A percentile compares a stretch with the other conserved stretches of the same genome.
Evolutionary conservation across 164 flowering plant genomes (phyloP).

Genomic region (Liquidambar formosana): DNA sequence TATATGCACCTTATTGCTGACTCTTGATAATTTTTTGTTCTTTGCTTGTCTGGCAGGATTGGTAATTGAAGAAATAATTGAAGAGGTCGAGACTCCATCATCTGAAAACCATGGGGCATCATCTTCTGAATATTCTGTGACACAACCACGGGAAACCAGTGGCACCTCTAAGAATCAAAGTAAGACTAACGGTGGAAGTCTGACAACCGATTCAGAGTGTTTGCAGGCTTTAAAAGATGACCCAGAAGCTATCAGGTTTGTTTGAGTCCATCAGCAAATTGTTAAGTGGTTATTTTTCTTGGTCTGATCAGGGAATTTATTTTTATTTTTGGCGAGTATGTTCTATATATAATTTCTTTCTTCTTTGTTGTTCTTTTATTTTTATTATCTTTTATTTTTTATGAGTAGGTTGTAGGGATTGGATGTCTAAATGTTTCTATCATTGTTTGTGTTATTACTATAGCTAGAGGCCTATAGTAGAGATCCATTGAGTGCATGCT

Average conservation of each 20-base stretch:
- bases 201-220: slow-evolving; percentile 35
- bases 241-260: slow-evolving; percentile 80
- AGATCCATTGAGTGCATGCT: too few species aligned
- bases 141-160: slow-evolving; percentile 31
- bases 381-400: too few species aligned
- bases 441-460: neutral
- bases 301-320: neutral
- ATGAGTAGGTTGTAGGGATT: too few species aligned
- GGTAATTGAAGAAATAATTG: slow-evolving; percentile 89
- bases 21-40: neutral
- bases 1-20: neutral
- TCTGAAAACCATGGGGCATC: slow-evolving; percentile 29
- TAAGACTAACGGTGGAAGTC: slow-evolving; percentile 18
- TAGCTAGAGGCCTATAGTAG: neutral
- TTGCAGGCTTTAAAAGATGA: slow-evolving; percentile 58
- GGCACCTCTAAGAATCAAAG: slow-evolving; percentile 22
- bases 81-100: slow-evolving; percentile 43
- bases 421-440: neutral
- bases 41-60: slow-evolving; percentile 43
- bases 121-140: slow-evolving; percentile 28
- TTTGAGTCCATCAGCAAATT: neutral
- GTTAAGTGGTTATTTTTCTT: neutral
- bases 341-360: neutral
- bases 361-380: too few species aligned
- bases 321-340: neutral